Percentiles rank a stretch among this genome's conserved stretches.
Evolutionary conservation across 2,329 filamentous ascomycete species (phyloP).

Genomic region (Elsinoe australis): DNA sequence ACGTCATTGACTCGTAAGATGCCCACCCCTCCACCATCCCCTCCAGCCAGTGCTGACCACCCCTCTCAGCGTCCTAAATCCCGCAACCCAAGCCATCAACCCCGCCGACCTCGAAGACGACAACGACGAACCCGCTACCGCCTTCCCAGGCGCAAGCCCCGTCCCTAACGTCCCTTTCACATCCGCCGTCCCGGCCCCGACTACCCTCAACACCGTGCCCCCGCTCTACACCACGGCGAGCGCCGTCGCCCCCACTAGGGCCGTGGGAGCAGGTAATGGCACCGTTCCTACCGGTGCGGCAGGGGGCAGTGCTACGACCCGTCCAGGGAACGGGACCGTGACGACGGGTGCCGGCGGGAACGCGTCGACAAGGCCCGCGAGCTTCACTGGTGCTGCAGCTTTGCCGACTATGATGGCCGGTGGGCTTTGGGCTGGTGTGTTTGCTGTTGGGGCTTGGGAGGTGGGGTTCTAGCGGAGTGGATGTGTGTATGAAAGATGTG

Average conservation of each 20-base stretch:
- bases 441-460: too few relatives aligned
- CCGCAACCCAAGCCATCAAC: not conserved
- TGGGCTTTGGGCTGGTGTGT: not conserved
- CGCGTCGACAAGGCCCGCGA: not conserved
- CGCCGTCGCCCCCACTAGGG: not conserved
- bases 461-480: too few relatives aligned
- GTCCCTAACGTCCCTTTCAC: constrained; percentile 2
- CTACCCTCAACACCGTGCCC: constrained; percentile 9
- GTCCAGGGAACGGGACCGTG: too few relatives aligned
- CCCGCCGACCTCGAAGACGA: constrained; percentile 8
- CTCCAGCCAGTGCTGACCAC: too few relatives aligned
- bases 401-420: not conserved
- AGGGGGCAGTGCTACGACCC: not conserved
- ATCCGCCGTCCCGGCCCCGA: not conserved
- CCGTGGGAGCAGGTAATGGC: not conserved
- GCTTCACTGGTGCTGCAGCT: not conserved
- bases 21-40: not conserved
- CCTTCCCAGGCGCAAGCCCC: constrained; percentile 1
- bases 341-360: too few relatives aligned
- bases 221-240: constrained; percentile 2
- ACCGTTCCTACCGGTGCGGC: not conserved
- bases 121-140: not conserved
- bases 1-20: constrained; percentile 39
- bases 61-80: constrained; percentile 13
- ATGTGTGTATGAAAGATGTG: too few relatives aligned